phyloP scores from a whole-genome alignment of 1,139 yeast genomes.

The Debaryomycetaceae sp. region DNA sequence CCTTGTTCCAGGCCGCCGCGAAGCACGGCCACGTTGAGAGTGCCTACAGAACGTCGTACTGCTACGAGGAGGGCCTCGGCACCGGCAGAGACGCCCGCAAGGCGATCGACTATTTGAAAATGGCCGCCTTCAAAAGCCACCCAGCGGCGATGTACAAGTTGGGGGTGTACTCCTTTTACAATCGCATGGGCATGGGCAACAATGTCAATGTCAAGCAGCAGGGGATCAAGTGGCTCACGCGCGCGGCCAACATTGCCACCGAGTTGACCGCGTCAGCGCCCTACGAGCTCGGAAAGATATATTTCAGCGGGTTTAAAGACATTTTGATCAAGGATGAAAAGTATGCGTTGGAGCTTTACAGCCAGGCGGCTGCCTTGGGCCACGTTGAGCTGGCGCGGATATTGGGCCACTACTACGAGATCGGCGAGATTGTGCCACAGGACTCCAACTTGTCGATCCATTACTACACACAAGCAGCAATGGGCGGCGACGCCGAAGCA shows the following conservation, averaged over 20 bases:
- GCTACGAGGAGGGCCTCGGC: conserved; percentile 93
- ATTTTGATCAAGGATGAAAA: conserved; percentile 77
- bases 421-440: conserved; percentile 74
- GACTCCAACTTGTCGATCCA: conserved; percentile 86
- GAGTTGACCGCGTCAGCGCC: conserved; percentile 91
- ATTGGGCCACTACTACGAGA: conserved; percentile 80
- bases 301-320: conserved; percentile 81
- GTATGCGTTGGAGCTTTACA: conserved; percentile 82
- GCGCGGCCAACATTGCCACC: conserved; percentile 81
- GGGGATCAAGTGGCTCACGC: conserved; percentile 89
- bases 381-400: conserved; percentile 76
- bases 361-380: conserved; percentile 87
- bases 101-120: conserved; percentile 76
- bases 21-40: conserved; percentile 90
- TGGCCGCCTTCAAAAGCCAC: conserved; percentile 88
- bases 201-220: conserved; percentile 69
- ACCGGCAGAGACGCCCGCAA: conserved; percentile 84
- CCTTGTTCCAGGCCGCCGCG: conserved; percentile 81
- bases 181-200: conserved; percentile 75
- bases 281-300: conserved; percentile 82
- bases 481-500: conserved; percentile 81
- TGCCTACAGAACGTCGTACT: conserved; percentile 85
- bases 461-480: conserved; percentile 87
- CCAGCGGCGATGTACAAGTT: conserved; percentile 94
- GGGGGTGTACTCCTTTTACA: conserved; percentile 81